Evolutionary conservation across 257 asterid genomes (phyloP).

Genomic region (Thymus mandschuricus): DNA sequence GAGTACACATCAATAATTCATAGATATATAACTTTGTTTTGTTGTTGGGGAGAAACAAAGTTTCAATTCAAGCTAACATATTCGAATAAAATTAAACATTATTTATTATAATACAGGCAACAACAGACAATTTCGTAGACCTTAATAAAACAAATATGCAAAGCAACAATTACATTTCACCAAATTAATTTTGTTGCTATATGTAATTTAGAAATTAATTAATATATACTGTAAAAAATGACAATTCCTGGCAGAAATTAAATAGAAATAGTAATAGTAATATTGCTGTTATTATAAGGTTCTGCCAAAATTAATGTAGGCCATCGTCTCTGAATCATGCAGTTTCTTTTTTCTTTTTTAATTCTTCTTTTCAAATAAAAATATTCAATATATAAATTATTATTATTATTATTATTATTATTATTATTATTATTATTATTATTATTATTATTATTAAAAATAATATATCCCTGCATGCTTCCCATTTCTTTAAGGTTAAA

Average conservation of each 20-base stretch:
- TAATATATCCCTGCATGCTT: background rate
- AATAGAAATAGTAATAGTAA: background rate
- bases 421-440: background rate
- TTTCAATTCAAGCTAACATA: too few species aligned
- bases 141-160: slow-evolving; percentile 29
- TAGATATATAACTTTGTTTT: too few species aligned
- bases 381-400: background rate
- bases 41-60: too few species aligned
- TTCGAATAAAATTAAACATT: too few species aligned
- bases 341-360: background rate
- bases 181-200: slow-evolving; percentile 32
- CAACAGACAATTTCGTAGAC: slow-evolving; percentile 45
- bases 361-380: background rate
- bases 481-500: background rate
- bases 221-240: slow-evolving; percentile 19
- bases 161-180: slow-evolving; percentile 66
- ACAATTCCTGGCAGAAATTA: slow-evolving; percentile 17
- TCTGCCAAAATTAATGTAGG: slow-evolving; percentile 23
- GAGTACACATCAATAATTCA: too few species aligned
- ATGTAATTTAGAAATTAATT: slow-evolving; percentile 20
- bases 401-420: background rate
- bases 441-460: background rate
- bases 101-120: background rate
- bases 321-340: slow-evolving; percentile 17
- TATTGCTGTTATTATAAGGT: slow-evolving; percentile 13